phyloP scores from a whole-genome alignment of 805 yeast genomes.

The Sugiyamaella americana region DNA sequence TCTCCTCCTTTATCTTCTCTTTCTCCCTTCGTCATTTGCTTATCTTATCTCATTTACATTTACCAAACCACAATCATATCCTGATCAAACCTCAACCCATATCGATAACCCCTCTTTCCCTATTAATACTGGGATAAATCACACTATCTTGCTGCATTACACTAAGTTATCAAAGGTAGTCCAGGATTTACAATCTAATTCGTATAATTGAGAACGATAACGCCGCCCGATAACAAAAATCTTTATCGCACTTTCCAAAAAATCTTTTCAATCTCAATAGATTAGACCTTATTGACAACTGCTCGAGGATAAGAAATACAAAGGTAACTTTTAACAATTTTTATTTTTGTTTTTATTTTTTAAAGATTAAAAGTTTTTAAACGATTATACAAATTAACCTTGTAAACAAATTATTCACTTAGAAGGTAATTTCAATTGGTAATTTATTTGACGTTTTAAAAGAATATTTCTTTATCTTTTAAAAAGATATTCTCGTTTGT shows the following conservation, averaged over 20 bases:
- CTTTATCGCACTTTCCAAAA: neutral
- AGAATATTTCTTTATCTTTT: no score
- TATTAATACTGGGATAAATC: neutral
- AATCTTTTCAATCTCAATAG: neutral
- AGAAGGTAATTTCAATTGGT: no score
- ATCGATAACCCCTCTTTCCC: no score
- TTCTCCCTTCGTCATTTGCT: neutral
- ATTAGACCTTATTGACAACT: neutral
- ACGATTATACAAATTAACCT: no score
- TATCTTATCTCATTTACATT: neutral
- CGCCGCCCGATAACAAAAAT: neutral
- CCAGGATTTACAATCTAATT: slow-evolving; percentile 15
- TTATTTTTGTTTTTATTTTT: no score
- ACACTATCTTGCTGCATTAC: neutral
- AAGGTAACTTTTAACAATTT: neutral
- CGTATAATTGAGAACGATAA: slow-evolving; percentile 4
- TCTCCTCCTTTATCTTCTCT: no score
- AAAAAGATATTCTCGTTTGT: no score
- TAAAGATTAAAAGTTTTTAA: no score
- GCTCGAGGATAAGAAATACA: neutral
- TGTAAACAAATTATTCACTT: no score
- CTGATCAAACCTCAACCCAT: no score
- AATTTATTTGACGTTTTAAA: neutral
- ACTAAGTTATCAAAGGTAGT: slow-evolving; percentile 29
- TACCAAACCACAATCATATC: neutral